These are phyloP conservation scores for Linum usitatissimum DNA, from an alignment of 345 rosid genomes.

Conservation along the genomic window DNA sequence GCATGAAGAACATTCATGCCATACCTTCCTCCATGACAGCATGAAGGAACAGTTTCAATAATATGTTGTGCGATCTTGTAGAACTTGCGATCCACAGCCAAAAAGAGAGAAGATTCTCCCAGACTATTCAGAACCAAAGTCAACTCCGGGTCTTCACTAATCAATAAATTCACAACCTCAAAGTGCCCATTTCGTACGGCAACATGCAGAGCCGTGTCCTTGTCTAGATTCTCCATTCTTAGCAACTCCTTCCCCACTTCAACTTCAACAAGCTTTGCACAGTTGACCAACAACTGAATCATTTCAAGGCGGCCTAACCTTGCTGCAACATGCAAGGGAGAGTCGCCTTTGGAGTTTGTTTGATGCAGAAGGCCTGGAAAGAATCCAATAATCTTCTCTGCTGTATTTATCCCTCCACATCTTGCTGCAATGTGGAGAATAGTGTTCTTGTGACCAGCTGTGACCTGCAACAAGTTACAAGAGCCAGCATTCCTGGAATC, in stretches of 20 bases:
- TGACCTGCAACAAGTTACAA: not conserved
- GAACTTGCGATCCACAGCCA: conserved; percentile 17
- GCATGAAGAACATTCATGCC: conserved; percentile 19
- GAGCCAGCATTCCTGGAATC: not conserved
- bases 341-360: conserved; percentile 26
- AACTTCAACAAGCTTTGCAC: conserved; percentile 12
- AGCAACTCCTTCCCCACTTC: conserved; percentile 11
- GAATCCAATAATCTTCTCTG: conserved; percentile 10
- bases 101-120: conserved; percentile 17
- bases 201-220: conserved; percentile 18
- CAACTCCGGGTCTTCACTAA: conserved; percentile 13
- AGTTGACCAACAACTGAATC: conserved; percentile 1
- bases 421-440: conserved; percentile 29
- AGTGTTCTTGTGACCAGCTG: conserved; percentile 17
- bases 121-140: not conserved
- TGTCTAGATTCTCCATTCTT: conserved; percentile 11
- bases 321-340: conserved; percentile 34
- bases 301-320: conserved; percentile 19
- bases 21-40: conserved; percentile 10
- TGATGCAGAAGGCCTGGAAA: conserved; percentile 19
- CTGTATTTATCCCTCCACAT: conserved; percentile 12
- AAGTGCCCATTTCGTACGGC: conserved; percentile 14
- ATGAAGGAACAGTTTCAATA: conserved; percentile 6
- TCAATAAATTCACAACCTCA: conserved; percentile 7
- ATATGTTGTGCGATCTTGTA: conserved; percentile 4